Conservation (phyloP, 495 filamentous ascomycete species). For the Neurospora sp. region DNA sequence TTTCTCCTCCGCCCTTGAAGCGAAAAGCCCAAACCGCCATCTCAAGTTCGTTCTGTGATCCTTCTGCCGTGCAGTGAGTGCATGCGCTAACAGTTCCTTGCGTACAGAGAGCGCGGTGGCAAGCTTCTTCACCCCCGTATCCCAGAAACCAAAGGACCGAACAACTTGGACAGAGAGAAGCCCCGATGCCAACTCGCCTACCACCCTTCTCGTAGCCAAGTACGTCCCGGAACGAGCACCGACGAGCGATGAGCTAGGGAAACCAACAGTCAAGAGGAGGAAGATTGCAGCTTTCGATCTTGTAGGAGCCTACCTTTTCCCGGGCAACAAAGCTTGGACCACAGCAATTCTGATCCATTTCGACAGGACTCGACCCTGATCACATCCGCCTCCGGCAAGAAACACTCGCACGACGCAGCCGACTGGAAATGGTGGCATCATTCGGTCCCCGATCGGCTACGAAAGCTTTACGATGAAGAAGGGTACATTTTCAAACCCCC, state of each 20-base stretch:
- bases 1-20: constrained; percentile 51
- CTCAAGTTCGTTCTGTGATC: constrained; percentile 45
- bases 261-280: constrained; percentile 22
- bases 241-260: constrained; percentile 11
- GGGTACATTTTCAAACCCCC: constrained; percentile 23
- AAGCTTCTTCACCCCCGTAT: constrained; percentile 82
- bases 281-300: constrained; percentile 90
- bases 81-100: neutral
- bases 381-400: constrained; percentile 66
- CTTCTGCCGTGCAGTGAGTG: neutral
- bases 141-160: constrained; percentile 72
- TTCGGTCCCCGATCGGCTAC: constrained; percentile 54
- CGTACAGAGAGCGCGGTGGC: constrained; percentile 54
- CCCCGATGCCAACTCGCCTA: constrained; percentile 25
- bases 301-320: constrained; percentile 35
- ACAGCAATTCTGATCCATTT: neutral
- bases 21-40: constrained; percentile 60
- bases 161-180: constrained; percentile 63
- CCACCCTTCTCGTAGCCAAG: constrained; percentile 65
- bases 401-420: constrained; percentile 52
- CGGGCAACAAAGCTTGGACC: too few species aligned
- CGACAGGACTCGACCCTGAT: constrained; percentile 80
- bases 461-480: constrained; percentile 51
- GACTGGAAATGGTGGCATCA: constrained; percentile 97
- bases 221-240: constrained; percentile 39